Percentiles rank a stretch among this genome's conserved stretches.
phyloP scores from a whole-genome alignment of 2,329 filamentous ascomycete genomes.

The Cladosporium sp. region DNA sequence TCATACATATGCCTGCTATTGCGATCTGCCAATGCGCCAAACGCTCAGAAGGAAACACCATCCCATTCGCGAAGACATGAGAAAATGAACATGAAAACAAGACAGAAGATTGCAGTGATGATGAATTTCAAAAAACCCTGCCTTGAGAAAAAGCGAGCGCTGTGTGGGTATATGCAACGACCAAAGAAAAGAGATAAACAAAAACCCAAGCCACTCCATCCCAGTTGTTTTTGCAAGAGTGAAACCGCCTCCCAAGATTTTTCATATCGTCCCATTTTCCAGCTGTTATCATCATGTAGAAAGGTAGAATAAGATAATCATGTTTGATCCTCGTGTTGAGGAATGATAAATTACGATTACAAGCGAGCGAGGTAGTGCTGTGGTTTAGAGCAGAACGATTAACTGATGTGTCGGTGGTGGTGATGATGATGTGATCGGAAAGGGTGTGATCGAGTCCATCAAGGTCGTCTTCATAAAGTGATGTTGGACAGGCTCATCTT shows the following conservation, averaged over 20 bases:
- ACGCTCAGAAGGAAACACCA: background rate
- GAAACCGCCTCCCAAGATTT: too few species aligned
- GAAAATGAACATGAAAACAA: background rate
- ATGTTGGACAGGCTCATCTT: conserved; percentile 37
- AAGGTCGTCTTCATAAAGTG: conserved; percentile 20
- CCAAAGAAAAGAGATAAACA: conserved; percentile 14
- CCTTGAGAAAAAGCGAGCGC: conserved; percentile 12
- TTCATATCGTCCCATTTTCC: too few species aligned
- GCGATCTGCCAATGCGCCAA: too few species aligned
- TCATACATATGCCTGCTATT: too few species aligned
- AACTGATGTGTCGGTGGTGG: conserved; percentile 1
- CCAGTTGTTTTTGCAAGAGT: background rate
- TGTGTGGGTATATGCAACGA: conserved; percentile 17
- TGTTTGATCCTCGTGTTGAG: background rate
- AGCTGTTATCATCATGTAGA: conserved; percentile 9
- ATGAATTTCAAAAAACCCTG: background rate
- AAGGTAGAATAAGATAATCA: conserved; percentile 6
- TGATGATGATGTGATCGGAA: background rate
- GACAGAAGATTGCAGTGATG: background rate
- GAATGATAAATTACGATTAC: conserved; percentile 15
- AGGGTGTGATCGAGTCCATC: background rate
- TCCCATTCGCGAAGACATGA: background rate
- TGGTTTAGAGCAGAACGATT: background rate
- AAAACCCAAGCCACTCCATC: conserved; percentile 7
- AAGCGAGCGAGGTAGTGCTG: conserved; percentile 8